Percentiles rank a stretch among this genome's conserved stretches.
Evolutionary conservation across 2,329 filamentous ascomycete genomes (phyloP).

Genomic region (Rhinocladiella mackenziei): DNA sequence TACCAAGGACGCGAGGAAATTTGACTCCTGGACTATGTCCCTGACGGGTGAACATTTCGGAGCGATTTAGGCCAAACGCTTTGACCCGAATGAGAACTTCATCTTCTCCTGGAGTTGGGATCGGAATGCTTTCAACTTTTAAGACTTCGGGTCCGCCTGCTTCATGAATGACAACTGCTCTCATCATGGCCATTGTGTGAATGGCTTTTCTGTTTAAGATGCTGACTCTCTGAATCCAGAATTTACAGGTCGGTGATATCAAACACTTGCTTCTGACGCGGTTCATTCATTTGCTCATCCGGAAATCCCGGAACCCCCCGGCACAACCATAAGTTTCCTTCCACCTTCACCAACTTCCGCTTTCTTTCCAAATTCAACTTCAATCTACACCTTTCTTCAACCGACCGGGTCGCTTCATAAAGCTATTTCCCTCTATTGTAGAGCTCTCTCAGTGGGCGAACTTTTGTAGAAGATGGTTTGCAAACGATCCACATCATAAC

Average conservation of each 20-base stretch:
- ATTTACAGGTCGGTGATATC: background rate
- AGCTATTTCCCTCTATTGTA: too few species aligned
- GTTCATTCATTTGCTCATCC: background rate
- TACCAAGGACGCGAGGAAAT: conserved; percentile 46
- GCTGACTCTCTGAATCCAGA: background rate
- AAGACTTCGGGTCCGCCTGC: conserved; percentile 42
- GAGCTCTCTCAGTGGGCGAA: too few species aligned
- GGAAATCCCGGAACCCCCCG: too few species aligned
- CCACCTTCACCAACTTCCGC: too few species aligned
- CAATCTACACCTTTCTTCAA: too few species aligned
- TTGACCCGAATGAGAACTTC: conserved; percentile 43
- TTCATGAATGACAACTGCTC: conserved; percentile 42
- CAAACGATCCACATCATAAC: too few species aligned
- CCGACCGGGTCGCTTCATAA: too few species aligned
- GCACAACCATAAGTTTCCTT: too few species aligned
- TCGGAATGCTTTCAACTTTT: conserved; percentile 37
- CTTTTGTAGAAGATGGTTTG: too few species aligned
- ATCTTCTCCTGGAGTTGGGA: conserved; percentile 38
- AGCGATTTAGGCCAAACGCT: conserved; percentile 47
- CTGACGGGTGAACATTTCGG: conserved; percentile 47
- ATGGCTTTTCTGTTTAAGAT: conserved; percentile 1
- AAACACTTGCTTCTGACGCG: background rate
- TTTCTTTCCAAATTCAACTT: too few species aligned
- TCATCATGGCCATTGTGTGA: conserved; percentile 38
- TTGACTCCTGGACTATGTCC: conserved; percentile 40